A percentile compares a stretch with the other conserved stretches of the same genome.
Evolutionary conservation across 2,329 filamentous ascomycete species (phyloP).

Genomic region (Colletotrichum sp.): DNA sequence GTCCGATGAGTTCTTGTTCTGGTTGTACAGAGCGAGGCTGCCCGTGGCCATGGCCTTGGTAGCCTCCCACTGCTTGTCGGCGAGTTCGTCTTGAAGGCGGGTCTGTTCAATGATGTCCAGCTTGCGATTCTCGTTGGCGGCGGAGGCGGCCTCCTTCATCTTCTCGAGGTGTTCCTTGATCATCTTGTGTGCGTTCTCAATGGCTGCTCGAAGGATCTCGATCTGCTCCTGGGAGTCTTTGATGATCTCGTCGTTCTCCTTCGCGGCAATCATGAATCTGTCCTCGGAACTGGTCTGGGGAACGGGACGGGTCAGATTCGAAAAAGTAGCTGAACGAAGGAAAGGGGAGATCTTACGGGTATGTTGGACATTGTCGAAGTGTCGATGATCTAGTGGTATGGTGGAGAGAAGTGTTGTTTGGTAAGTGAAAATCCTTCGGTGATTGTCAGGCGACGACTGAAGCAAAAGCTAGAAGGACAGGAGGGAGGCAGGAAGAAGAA

Average conservation of each 20-base stretch:
- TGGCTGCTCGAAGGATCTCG: neutral
- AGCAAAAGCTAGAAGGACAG: neutral
- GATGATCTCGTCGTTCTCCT: neutral
- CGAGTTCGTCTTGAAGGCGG: neutral
- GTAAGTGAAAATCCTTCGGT: neutral
- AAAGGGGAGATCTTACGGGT: neutral
- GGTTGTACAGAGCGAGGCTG: neutral
- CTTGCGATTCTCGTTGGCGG: neutral
- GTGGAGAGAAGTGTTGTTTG: too few species aligned
- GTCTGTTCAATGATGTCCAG: neutral
- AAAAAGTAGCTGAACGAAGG: neutral
- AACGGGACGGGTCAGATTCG: neutral
- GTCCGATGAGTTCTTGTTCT: neutral
- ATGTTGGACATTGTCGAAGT: too few species aligned
- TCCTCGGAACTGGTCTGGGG: neutral
- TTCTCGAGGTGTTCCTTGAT: neutral
- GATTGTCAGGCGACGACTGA: neutral
- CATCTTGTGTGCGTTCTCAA: rapidly evolving
- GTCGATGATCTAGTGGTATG: neutral
- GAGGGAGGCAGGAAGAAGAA: neutral
- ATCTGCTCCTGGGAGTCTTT: rapidly evolving
- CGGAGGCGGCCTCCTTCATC: neutral
- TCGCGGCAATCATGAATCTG: neutral
- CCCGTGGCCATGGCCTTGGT: neutral
- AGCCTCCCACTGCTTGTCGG: neutral